Percentiles rank a stretch among this genome's conserved stretches.
These are phyloP conservation scores for Chlorella sp. DNA, from an alignment of 139 green algal species.

Conservation along the genomic window DNA sequence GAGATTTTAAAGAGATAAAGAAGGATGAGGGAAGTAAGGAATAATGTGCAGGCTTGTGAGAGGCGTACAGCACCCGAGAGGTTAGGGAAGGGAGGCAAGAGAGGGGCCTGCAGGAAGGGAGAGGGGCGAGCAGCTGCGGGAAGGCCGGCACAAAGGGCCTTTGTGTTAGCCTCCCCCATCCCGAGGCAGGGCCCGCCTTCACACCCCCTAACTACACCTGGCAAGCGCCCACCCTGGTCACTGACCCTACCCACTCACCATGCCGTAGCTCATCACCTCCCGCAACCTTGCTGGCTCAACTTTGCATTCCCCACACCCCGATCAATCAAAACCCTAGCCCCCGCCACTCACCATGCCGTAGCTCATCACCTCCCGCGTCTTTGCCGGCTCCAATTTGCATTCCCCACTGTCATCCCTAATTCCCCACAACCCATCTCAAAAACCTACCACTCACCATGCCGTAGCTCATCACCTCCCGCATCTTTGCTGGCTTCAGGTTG, in stretches of 20 bases:
- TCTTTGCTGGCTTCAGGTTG: slow-evolving; percentile 98
- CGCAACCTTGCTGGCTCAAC: slow-evolving; percentile 97
- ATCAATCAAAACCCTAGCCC: background rate
- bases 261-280: slow-evolving; percentile 85
- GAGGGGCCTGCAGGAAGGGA: too few species aligned
- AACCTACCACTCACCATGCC: slow-evolving; percentile 75
- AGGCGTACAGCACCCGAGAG: too few species aligned
- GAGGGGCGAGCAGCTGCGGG: too few species aligned
- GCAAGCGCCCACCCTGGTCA: background rate
- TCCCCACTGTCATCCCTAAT: slow-evolving; percentile 31
- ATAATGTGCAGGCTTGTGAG: too few species aligned
- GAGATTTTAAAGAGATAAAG: too few species aligned
- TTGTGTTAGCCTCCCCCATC: too few species aligned
- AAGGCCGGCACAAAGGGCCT: too few species aligned
- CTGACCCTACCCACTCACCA: slow-evolving; percentile 58
- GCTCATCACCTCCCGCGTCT: slow-evolving; percentile 92
- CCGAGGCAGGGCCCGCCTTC: too few species aligned
- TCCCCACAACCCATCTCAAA: background rate
- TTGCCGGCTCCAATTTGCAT: slow-evolving; percentile 96
- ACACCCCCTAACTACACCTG: too few species aligned
- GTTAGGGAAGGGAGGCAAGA: too few species aligned
- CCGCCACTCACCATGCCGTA: slow-evolving; percentile 80
- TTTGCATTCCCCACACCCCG: slow-evolving; percentile 75
- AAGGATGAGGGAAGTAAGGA: too few species aligned
- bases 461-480: slow-evolving; percentile 90